Base-by-base conservation (phyloP, 2,329 filamentous ascomycete species). In the Berkeleyomyces basicola region DNA sequence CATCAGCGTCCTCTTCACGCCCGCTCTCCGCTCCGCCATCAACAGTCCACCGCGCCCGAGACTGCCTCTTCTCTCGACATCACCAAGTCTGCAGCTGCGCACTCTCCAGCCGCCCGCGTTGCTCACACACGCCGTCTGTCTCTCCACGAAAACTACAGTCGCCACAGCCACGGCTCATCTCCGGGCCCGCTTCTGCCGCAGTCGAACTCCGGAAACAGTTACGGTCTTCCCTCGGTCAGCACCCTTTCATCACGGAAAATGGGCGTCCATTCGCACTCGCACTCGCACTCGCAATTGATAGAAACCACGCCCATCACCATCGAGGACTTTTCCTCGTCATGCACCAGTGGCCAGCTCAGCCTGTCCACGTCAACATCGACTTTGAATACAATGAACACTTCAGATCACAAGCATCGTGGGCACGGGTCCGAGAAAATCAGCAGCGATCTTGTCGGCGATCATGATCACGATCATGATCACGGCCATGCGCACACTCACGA, bases 1-100 rank as follows among this genome's bases (percentile, higher is more conserved):
- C 9, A 73, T 79, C 59, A 74, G 75, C 59, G 72, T 74, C 51
- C 72, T 37, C 14, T 43, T 72, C 59, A 70, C 71, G 53, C 70
- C 70, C 59, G 70, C 66, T 68, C 58, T 71, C 65, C 58, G 36
- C 36, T 60, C 11, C 58, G 58, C 7, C 42, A 60, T 36, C 43
- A 49, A 36, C 58, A 60, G 14, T 16, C 23, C 23, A 9, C 51
- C 7, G 33, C 51, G 51, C 9, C 51, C 39, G 3, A 11, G 36
- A 6, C 43, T 39, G n/a, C 53, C 2, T 23, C 36, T 40, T 40
- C 36, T n/a, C 36, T 57, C 11, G 33, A 37, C 23, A 7, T 55
- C 49, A 3, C 51, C 23, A 23, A 23, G 7, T 7, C 51, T 4
- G 33, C 10, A 57, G 4, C 33, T 37, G 51, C 33, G 33, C 33